phyloP scores from a whole-genome alignment of 495 filamentous ascomycete species.

The Geoglossum glabrum region DNA sequence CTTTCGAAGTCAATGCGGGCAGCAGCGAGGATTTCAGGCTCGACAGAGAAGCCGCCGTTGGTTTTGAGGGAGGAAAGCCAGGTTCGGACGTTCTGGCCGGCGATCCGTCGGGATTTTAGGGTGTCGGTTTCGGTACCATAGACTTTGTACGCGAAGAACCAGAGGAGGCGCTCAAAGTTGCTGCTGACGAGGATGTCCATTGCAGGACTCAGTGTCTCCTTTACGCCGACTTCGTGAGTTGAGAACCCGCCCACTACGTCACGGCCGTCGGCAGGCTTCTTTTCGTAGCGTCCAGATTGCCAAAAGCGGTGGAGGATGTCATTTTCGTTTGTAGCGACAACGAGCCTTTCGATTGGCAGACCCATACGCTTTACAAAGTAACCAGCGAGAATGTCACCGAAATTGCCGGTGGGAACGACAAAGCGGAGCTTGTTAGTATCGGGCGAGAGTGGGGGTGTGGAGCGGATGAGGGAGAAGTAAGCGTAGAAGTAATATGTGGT shows the following conservation, averaged over 20 bases:
- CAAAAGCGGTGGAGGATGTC: slow-evolving; percentile 71
- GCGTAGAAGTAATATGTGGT: slow-evolving; percentile 83
- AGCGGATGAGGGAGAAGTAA: slow-evolving; percentile 55
- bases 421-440: slow-evolving; percentile 43
- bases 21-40: slow-evolving; percentile 39
- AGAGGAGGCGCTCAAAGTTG: slow-evolving; percentile 94
- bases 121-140: slow-evolving; percentile 12
- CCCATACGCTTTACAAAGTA: slow-evolving; percentile 87
- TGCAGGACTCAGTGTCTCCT: slow-evolving; percentile 73
- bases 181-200: slow-evolving; percentile 94
- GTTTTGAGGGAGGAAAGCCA: slow-evolving; percentile 65
- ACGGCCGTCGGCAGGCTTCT: slow-evolving; percentile 35
- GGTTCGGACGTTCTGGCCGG: slow-evolving; percentile 39
- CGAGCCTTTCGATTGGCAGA: slow-evolving; percentile 60
- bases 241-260: slow-evolving; percentile 34
- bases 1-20: slow-evolving; percentile 53
- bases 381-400: slow-evolving; percentile 86
- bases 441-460: slow-evolving; percentile 26
- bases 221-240: slow-evolving; percentile 43
- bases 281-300: slow-evolving; percentile 64
- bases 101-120: slow-evolving; percentile 23
- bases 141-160: slow-evolving; percentile 63
- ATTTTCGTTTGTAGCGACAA: slow-evolving; percentile 84
- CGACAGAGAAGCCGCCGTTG: slow-evolving; percentile 61
- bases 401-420: slow-evolving; percentile 83